A percentile compares a stretch with the other conserved stretches of the same genome.
phyloP scores from a whole-genome alignment of 371 early-diverging fungal species.

The Funneliformis caledonium region DNA sequence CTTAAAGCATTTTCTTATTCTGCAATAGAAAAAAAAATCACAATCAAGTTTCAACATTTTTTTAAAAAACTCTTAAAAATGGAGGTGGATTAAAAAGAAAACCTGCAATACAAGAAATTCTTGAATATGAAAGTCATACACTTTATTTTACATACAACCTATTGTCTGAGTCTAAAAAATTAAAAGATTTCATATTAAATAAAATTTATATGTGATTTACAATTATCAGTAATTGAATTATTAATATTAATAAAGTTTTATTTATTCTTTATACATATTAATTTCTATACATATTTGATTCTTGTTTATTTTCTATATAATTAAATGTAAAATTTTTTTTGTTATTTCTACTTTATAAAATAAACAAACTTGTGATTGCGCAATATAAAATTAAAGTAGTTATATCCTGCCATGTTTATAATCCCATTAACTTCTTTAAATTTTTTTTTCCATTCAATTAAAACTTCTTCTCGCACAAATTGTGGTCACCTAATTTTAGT shows the following conservation, averaged over 20 bases:
- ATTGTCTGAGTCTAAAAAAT: too few species aligned
- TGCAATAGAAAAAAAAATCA: neutral
- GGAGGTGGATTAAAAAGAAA: neutral
- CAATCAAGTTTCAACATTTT: neutral
- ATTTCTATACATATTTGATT: too few species aligned
- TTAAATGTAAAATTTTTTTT: neutral
- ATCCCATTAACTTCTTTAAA: neutral
- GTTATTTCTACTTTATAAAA: neutral
- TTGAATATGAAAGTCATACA: constrained; percentile 11
- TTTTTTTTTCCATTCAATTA: neutral
- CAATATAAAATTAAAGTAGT: neutral
- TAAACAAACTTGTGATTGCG: neutral
- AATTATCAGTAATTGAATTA: too few species aligned
- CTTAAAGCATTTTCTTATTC: constrained; percentile 1
- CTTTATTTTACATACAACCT: neutral
- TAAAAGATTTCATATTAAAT: too few species aligned
- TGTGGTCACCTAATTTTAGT: neutral
- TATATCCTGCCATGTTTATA: neutral
- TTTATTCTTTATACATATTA: too few species aligned
- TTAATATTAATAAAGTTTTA: too few species aligned
- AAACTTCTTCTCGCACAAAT: neutral
- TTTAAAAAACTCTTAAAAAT: constrained; percentile 8
- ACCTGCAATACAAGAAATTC: neutral
- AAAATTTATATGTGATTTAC: too few species aligned
- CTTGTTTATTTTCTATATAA: neutral